Evolutionary conservation across 2,329 filamentous ascomycete genomes (phyloP).

Genomic region (Aspergillus quadricinctus): DNA sequence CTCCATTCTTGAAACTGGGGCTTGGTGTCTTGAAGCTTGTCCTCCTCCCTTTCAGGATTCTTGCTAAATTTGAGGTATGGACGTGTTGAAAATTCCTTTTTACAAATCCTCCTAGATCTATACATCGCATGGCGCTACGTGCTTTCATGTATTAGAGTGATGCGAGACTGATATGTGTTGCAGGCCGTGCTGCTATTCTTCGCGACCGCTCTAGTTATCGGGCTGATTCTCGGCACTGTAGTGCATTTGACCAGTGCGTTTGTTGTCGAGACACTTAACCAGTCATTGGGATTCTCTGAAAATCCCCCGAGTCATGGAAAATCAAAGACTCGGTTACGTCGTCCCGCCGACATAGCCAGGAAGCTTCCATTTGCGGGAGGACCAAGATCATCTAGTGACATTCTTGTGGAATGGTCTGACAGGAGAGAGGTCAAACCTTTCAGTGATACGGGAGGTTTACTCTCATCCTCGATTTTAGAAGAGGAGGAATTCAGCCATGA

Average conservation of each 20-base stretch:
- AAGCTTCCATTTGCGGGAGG: background rate
- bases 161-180: background rate
- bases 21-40: conserved; percentile 38
- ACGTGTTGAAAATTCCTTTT: background rate
- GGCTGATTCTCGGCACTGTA: conserved; percentile 58
- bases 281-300: conserved; percentile 40
- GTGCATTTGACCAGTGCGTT: conserved; percentile 55
- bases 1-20: conserved; percentile 48
- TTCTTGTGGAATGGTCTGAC: background rate
- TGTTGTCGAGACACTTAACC: conserved; percentile 47
- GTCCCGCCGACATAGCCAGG: background rate
- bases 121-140: background rate
- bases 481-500: conserved; percentile 27
- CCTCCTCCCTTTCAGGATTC: conserved; percentile 47
- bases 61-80: conserved; percentile 54
- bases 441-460: conserved; percentile 6
- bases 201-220: conserved; percentile 63
- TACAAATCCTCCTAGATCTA: background rate
- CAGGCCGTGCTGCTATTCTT: conserved; percentile 53
- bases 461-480: conserved; percentile 27
- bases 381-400: background rate
- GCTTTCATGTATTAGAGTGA: background rate
- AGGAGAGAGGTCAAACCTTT: background rate
- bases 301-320: background rate
- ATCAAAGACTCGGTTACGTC: background rate